Evolutionary conservation across 768 basidiomycete genomes (phyloP).

Genomic region (Psilocybe cyanescens): DNA sequence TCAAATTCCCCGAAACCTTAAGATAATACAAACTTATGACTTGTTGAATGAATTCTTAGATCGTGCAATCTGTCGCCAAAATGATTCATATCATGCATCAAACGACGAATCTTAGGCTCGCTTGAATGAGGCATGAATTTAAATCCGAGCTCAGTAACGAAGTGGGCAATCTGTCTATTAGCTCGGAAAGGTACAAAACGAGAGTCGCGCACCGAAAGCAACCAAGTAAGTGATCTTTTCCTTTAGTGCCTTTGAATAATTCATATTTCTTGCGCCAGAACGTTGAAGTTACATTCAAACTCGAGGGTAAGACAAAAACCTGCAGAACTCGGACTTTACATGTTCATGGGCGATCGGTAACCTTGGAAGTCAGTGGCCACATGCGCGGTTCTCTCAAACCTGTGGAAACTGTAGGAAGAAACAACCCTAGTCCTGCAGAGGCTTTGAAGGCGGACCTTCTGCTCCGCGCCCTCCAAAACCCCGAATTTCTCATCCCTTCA

Average conservation of each 20-base stretch:
- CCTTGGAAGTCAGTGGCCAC: slow-evolving; percentile 28
- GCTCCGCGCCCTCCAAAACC: slow-evolving; percentile 30
- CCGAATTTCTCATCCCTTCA: slow-evolving; percentile 33
- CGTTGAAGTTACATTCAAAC: neutral
- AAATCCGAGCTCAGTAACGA: slow-evolving; percentile 25
- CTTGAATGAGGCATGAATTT: slow-evolving; percentile 50
- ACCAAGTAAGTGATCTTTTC: slow-evolving; percentile 26
- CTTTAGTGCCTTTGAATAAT: neutral
- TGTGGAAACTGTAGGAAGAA: slow-evolving; percentile 47
- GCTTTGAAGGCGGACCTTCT: slow-evolving; percentile 26
- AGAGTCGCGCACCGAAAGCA: slow-evolving; percentile 32
- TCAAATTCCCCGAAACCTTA: too few species aligned
- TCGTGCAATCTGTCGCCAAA: slow-evolving; percentile 38
- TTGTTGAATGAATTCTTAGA: slow-evolving; percentile 15
- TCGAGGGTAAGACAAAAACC: neutral
- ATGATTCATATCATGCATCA: slow-evolving; percentile 41
- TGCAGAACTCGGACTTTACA: neutral
- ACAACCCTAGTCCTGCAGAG: slow-evolving; percentile 53
- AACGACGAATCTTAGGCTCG: slow-evolving; percentile 47
- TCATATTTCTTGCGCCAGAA: neutral
- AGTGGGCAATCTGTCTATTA: slow-evolving; percentile 35
- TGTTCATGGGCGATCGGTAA: slow-evolving; percentile 39
- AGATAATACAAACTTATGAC: too few species aligned
- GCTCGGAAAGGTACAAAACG: slow-evolving; percentile 46
- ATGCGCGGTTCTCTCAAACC: neutral